A percentile compares a stretch with the other conserved stretches of the same genome.
phyloP scores from a whole-genome alignment of 2,329 filamentous ascomycete species.

The Ascochyta lentis region DNA sequence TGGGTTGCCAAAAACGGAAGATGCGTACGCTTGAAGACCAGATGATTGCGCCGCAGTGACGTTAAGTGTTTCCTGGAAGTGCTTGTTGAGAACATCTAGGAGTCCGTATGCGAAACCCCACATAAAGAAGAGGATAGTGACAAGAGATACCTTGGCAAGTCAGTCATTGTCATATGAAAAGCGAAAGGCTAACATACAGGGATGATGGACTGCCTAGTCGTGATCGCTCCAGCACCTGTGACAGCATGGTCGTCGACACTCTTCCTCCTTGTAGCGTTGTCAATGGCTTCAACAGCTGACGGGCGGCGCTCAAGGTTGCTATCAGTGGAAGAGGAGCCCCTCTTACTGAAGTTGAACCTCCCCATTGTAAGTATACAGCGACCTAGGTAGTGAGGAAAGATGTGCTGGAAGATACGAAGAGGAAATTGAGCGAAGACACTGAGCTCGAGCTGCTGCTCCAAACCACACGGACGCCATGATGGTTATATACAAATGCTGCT shows the following conservation, averaged over 20 bases:
- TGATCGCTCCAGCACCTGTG: slow-evolving; percentile 48
- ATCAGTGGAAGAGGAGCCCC: slow-evolving; percentile 9
- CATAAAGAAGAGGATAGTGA: slow-evolving; percentile 81
- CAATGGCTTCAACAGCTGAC: slow-evolving; percentile 30
- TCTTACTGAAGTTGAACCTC: slow-evolving; percentile 21
- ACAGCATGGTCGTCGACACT: slow-evolving; percentile 31
- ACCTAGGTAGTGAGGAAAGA: neutral
- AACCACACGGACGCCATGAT: neutral
- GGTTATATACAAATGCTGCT: slow-evolving; percentile 15
- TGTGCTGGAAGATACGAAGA: neutral
- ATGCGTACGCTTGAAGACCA: slow-evolving; percentile 67
- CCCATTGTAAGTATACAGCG: slow-evolving; percentile 2
- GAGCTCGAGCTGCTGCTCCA: slow-evolving; percentile 18
- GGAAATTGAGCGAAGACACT: slow-evolving; percentile 3
- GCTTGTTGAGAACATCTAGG: slow-evolving; percentile 77
- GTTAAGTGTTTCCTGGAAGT: slow-evolving; percentile 66
- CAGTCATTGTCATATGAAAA: neutral
- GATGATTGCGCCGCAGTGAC: slow-evolving; percentile 68
- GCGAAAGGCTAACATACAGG: slow-evolving; percentile 2
- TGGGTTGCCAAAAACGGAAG: slow-evolving; percentile 52
- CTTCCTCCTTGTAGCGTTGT: slow-evolving; percentile 19
- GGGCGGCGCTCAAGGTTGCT: slow-evolving; percentile 23
- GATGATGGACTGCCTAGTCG: slow-evolving; percentile 67
- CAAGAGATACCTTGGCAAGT: slow-evolving; percentile 52
- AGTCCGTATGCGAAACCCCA: slow-evolving; percentile 91